Percentiles rank a stretch among this genome's conserved stretches.
These are phyloP conservation scores for Pseudohyphozyma bogoriensis DNA, from an alignment of 768 basidiomycete species.

Conservation along the genomic window DNA sequence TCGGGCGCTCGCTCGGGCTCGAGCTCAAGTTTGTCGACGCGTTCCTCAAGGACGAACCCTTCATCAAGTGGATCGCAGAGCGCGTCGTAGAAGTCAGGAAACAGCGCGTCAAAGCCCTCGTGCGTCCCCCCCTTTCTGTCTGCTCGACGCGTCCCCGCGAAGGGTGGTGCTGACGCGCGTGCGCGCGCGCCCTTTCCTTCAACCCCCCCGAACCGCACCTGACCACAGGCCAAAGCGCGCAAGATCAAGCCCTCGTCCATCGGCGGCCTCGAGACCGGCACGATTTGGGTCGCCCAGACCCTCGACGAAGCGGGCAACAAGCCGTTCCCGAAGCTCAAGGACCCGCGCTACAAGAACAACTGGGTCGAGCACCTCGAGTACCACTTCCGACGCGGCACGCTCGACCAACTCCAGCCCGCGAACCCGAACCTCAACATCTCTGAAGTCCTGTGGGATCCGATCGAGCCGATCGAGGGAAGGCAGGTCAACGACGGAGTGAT, in stretches of 20 bases:
- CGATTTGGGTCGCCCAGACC: slow-evolving; percentile 12
- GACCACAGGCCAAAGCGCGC: slow-evolving; percentile 1
- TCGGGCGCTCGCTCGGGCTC: slow-evolving; percentile 31
- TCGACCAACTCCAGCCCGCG: slow-evolving; percentile 2
- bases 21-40: slow-evolving; percentile 33
- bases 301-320: not conserved
- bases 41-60: slow-evolving; percentile 17
- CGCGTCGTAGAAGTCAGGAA: slow-evolving; percentile 21
- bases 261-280: slow-evolving; percentile 6
- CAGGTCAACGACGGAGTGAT: slow-evolving; percentile 30
- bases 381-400: not conserved
- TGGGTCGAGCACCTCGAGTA: slow-evolving; percentile 32
- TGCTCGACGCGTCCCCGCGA: not conserved
- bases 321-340: slow-evolving; percentile 2
- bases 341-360: not conserved
- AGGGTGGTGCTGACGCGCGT: not conserved
- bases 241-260: not conserved
- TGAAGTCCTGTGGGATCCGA: slow-evolving; percentile 19
- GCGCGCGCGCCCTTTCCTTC: not conserved
- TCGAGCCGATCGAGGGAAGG: slow-evolving; percentile 21
- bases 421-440: slow-evolving; percentile 13
- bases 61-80: slow-evolving; percentile 33
- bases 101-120: slow-evolving; percentile 6
- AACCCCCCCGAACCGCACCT: not conserved
- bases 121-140: not conserved